Base-by-base conservation (phyloP, 2,329 filamentous ascomycete genomes). In the Aspergillus fructus region DNA sequence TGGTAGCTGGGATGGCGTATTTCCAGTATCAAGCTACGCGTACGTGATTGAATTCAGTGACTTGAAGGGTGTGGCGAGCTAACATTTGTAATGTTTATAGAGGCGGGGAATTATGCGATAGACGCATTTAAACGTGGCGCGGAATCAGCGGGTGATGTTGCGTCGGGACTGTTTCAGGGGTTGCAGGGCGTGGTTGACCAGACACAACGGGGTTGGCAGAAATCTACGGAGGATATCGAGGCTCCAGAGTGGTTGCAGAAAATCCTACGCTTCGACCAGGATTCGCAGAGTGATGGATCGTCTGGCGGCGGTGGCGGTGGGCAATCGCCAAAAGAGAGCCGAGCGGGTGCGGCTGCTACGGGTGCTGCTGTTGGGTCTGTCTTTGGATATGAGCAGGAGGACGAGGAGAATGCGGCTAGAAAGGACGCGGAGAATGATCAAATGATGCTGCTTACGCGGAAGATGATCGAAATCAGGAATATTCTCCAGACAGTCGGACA, bases 401-500 rank as follows among this genome's bases (percentile, higher is more conserved):
- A 84, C 40, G 85, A 89, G 37, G 85, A 93, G 37, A 12, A 33
- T 55, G 79, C 81, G 8, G 80, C 78, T 19, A 85, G 88, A 55
- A 86, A 89, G 68, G 81, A 83, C 49, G 90, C 91, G 17, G 86
- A 87, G 67, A 94, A 99, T 68, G 94, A 99, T 72, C 94, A 99
- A 75, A 99, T 99, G 93, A 99, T 99, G 94, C 83, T 97, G 65
- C 80, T 99, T 69, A 99, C 96, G 2, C 93, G 94, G 79, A 97
- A 97, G 78, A 99, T 99, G 94, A 99, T 99, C 69, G 94, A 99
- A 79, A 97, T 99, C 56, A 84, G 96, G 64, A 93, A 88, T 64
- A 91, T 99, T 56, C 81, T 99, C 23, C 90, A 96, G 69, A 91
- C 88, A 24, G 90, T 99, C 47, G 96, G 93, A 34, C 93, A 99